Evolutionary conservation across 2,329 filamentous ascomycete species (phyloP).

Genomic region (Talaromyces piceae): DNA sequence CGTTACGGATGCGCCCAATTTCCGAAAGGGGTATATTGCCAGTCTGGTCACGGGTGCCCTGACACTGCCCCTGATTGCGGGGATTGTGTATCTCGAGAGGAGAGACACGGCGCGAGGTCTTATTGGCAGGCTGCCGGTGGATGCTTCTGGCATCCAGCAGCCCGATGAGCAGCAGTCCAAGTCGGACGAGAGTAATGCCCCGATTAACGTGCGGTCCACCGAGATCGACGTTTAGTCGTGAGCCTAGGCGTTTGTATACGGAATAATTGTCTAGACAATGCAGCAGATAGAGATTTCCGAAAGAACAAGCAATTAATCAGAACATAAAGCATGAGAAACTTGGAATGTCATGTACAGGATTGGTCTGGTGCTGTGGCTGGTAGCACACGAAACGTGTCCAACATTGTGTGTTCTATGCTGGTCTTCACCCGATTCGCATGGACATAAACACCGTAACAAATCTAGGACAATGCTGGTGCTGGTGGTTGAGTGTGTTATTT

Average conservation of each 20-base stretch:
- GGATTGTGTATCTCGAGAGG: constrained; percentile 34
- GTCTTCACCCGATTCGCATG: too few relatives aligned
- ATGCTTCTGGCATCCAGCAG: not conserved
- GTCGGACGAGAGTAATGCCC: not conserved
- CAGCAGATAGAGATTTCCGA: not conserved
- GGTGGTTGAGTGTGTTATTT: too few relatives aligned
- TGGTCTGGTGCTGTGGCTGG: too few relatives aligned
- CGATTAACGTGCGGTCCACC: constrained; percentile 2
- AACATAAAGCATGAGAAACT: too few relatives aligned
- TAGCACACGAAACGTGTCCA: too few relatives aligned
- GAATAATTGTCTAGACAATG: not conserved
- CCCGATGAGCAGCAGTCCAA: not conserved
- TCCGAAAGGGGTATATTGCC: constrained; percentile 33
- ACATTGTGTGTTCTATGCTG: too few relatives aligned
- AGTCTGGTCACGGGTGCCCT: constrained; percentile 33
- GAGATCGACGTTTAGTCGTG: constrained; percentile 6
- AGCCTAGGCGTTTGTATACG: too few relatives aligned
- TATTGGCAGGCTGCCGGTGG: constrained; percentile 16
- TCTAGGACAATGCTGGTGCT: too few relatives aligned
- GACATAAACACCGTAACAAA: too few relatives aligned
- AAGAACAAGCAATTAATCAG: too few relatives aligned
- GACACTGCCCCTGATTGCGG: constrained; percentile 29
- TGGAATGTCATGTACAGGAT: too few relatives aligned
- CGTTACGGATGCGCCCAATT: constrained; percentile 35
- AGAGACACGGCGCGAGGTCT: constrained; percentile 18